Base-by-base conservation (phyloP, 169 alveolate genomes). In the Cryptosporidium viatorum region DNA sequence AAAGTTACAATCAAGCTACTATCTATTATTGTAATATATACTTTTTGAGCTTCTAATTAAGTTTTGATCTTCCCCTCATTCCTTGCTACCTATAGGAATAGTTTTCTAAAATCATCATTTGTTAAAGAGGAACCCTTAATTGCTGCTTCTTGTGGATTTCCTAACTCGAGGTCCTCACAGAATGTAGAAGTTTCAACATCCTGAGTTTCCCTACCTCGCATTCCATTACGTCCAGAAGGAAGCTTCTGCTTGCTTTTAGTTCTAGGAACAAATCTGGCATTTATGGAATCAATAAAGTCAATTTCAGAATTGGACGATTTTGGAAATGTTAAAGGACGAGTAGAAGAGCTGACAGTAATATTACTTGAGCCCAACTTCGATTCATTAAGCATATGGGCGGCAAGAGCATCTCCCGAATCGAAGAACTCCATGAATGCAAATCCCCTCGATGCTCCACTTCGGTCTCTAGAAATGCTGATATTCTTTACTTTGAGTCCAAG, bases 331-430 rank as follows among this genome's bases (percentile, higher is more conserved):
- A 80, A 23, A 21, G 89, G 89, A 8, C 89, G 60, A 23, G 73
- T 80, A 21, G 89, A 80, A 43, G 73, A 62, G 29, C 65, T 80
- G 12, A 80, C 67, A 7, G 89, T 80, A 41, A 80, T 62, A 6
- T 18, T 59, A 1, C n/a, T 62, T 37, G 71, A 60, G 16, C 93
- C 91, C 52, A 87, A 85, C 18, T 23, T 45, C 1, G 93, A 51
- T 41, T 51, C 93, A 52, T 87, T 87, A 18, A 75, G 71, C 85
- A 87, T 75, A 69, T 69, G 84, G 23, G 93, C 93, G 12, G 91
- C 73, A 41, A 87, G 65, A 39, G 93, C 91, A 69, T 75, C 93
- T 48, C 31, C 73, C 6, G 87, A 48, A 33, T 35, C 48, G 18
- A 43, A 69, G 48, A 87, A 80, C 51, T 87, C 91, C 48, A 87